phyloP scores from a whole-genome alignment of 2,329 filamentous ascomycete species.

The Fusarium sp. region DNA sequence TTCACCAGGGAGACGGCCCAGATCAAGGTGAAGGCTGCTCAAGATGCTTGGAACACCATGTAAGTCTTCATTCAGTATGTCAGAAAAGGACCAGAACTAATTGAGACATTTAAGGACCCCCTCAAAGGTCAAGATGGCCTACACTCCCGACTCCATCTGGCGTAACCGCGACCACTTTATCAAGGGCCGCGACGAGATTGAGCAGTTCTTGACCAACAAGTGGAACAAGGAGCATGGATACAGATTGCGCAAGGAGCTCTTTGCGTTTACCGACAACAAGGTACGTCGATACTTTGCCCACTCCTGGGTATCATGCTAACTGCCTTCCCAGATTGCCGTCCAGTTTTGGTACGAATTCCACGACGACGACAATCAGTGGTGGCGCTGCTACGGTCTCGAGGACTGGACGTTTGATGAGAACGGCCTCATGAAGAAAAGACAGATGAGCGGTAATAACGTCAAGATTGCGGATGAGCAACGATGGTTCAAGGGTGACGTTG shows the following conservation, averaged over 20 bases:
- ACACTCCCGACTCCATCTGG: slow-evolving; percentile 83
- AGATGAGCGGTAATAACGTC: slow-evolving; percentile 82
- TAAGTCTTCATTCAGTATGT: slow-evolving; percentile 49
- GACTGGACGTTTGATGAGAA: slow-evolving; percentile 81
- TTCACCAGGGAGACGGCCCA: slow-evolving; percentile 79
- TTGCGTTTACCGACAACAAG: slow-evolving; percentile 78
- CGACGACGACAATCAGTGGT: slow-evolving; percentile 80
- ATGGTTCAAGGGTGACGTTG: slow-evolving; percentile 77
- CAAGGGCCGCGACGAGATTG: slow-evolving; percentile 74
- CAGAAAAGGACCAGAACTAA: not conserved
- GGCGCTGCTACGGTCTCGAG: slow-evolving; percentile 86
- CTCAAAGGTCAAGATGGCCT: slow-evolving; percentile 73
- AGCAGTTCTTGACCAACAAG: slow-evolving; percentile 76
- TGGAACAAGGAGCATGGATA: slow-evolving; percentile 81
- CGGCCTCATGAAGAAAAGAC: slow-evolving; percentile 77
- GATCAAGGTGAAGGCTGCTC: slow-evolving; percentile 84
- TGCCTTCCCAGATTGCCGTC: slow-evolving; percentile 74
- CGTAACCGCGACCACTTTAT: slow-evolving; percentile 81
- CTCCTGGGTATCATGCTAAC: not conserved
- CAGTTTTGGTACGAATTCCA: slow-evolving; percentile 93
- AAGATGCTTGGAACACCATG: slow-evolving; percentile 85
- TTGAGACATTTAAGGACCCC: slow-evolving; percentile 65
- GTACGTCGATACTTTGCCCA: slow-evolving; percentile 43
- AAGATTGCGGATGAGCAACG: slow-evolving; percentile 70
- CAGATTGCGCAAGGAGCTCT: slow-evolving; percentile 83